Evolutionary conservation across 164 flowering plant species (phyloP), one percentile per base, ranked within the genome.

Genomic region (Litsea cubeba): DNA sequence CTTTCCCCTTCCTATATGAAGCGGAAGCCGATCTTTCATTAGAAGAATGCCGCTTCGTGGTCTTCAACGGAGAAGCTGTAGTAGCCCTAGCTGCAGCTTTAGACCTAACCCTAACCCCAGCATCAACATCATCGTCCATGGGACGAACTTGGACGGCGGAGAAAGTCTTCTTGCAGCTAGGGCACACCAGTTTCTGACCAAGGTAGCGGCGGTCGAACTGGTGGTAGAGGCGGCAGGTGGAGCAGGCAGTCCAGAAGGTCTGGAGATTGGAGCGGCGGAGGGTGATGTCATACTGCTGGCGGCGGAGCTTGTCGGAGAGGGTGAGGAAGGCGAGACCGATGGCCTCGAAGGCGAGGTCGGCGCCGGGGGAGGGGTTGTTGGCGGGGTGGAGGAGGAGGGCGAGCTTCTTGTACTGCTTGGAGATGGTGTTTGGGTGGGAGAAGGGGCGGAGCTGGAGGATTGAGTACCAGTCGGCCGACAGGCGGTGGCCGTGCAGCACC

Each of bases 291-390:
- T 84, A 95, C 65, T 87, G 93, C 71, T 87, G 88, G 75, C 92
- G 72, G 81, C 82, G 76, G 64, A 76, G 58, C 77, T 78, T 87
- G 78, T 93, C 97, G 12, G 88, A 83, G 57, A 94, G 81, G 50
- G 87, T 81, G n/a, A 68, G 75, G 26, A 73, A 65, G 22, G 75
- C 75, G 23, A 62, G 57, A 28, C 83, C 86, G 6, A 94, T 89
- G 46, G 81, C 81, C 82, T 91, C 91, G 77, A 94, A 90, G 25
- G 95, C 98, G 68, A 91, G 97, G 62, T 87, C 94, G 23, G 88
- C 86, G 7, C 88, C 95, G 0, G 50, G 50, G 72, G 77, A 81
- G 1, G 84, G 71, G 77, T 84, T 91, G 80, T 93, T 94, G 74
- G 93, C 97, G 2, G 97, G 97, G 68, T 91, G 97, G 18, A 94